phyloP scores from a whole-genome alignment of 2,329 filamentous ascomycete species.

The Xylaria polymorpha region DNA sequence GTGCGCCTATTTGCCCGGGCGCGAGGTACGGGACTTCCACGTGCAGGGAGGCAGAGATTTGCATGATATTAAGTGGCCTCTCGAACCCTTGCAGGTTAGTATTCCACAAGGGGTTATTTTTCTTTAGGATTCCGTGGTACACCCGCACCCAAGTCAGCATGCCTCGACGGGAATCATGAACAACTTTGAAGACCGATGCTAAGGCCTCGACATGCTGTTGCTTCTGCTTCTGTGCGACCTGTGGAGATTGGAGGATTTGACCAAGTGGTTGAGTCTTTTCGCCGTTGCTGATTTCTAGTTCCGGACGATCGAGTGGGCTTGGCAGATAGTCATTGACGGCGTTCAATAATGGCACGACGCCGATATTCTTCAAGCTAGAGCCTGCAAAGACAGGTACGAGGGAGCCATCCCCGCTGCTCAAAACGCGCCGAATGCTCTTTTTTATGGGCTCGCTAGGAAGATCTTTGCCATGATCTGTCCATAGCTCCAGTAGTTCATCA shows the following conservation, averaged over 20 bases:
- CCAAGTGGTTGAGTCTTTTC: slow-evolving; percentile 60
- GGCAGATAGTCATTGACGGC: slow-evolving; percentile 89
- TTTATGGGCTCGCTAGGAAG: slow-evolving; percentile 76
- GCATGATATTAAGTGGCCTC: slow-evolving; percentile 81
- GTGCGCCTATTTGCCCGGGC: slow-evolving; percentile 92
- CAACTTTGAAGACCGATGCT: slow-evolving; percentile 91
- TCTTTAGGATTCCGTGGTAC: slow-evolving; percentile 83
- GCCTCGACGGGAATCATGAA: slow-evolving; percentile 85
- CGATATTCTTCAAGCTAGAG: slow-evolving; percentile 92
- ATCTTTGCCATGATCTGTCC: slow-evolving; percentile 81
- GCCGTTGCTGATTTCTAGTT: slow-evolving; percentile 79
- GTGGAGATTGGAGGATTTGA: slow-evolving; percentile 53
- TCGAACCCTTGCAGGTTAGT: slow-evolving; percentile 85
- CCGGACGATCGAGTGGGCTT: slow-evolving; percentile 81
- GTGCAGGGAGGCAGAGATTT: slow-evolving; percentile 89
- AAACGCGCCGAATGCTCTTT: slow-evolving; percentile 77
- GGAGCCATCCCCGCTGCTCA: slow-evolving; percentile 74
- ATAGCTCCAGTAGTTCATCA: slow-evolving; percentile 85
- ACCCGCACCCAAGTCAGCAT: slow-evolving; percentile 92
- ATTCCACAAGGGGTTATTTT: slow-evolving; percentile 84
- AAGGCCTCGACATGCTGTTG: slow-evolving; percentile 57
- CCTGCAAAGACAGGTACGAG: slow-evolving; percentile 90
- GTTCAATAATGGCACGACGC: slow-evolving; percentile 90
- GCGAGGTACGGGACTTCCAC: slow-evolving; percentile 84
- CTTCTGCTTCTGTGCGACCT: slow-evolving; percentile 52